A percentile compares a stretch with the other conserved stretches of the same genome.
These are phyloP conservation scores for Plasmodium gallinaceum DNA, from an alignment of 169 alveolate species.

Conservation along the genomic window DNA sequence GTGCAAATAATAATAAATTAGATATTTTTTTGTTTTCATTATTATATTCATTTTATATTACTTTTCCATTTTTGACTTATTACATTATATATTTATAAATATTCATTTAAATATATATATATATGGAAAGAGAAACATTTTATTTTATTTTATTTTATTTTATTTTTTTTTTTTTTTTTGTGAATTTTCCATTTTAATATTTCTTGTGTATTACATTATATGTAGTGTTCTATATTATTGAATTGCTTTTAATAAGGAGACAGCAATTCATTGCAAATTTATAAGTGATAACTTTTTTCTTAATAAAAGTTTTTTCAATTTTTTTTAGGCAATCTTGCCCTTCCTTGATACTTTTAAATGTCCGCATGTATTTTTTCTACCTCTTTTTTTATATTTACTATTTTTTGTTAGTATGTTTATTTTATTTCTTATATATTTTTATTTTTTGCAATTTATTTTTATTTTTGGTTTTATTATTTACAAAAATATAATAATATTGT, in stretches of 20 bases:
- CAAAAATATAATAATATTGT: background rate
- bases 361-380: slow-evolving; percentile 47
- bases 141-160: background rate
- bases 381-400: background rate
- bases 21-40: no score
- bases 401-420: background rate
- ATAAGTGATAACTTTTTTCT: slow-evolving; percentile 57
- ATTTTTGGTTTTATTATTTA: slow-evolving; percentile 4
- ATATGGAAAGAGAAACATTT: background rate
- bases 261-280: slow-evolving; percentile 76
- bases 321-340: slow-evolving; percentile 51
- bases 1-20: no score
- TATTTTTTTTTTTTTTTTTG: background rate
- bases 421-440: background rate
- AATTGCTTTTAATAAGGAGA: slow-evolving; percentile 56
- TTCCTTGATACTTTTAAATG: slow-evolving; percentile 26
- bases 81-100: background rate
- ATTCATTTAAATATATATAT: slow-evolving; percentile 8
- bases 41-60: no score
- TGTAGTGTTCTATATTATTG: background rate
- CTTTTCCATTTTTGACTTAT: background rate
- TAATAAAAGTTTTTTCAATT: slow-evolving; percentile 26
- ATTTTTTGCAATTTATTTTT: background rate
- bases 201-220: background rate
- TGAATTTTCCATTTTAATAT: background rate